A percentile compares a stretch with the other conserved stretches of the same genome.
phyloP scores from a whole-genome alignment of 192 early-diverging fungal genomes.

The Funneliformis mosseae region DNA sequence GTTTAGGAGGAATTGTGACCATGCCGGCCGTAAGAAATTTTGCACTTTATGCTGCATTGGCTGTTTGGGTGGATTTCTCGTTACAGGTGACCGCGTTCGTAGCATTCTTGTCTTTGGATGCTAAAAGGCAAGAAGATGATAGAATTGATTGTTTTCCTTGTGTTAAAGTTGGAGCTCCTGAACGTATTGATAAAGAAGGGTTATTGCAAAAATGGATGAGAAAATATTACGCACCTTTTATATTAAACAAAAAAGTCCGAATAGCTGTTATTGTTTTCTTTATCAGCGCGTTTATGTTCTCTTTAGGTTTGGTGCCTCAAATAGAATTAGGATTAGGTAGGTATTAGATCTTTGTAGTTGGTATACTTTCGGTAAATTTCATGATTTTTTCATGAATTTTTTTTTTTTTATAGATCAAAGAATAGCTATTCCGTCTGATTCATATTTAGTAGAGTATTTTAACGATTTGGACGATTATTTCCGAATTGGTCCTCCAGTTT shows the following conservation, averaged over 20 bases:
- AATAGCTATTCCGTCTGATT: constrained; percentile 62
- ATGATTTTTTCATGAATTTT: no score
- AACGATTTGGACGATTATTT: constrained; percentile 63
- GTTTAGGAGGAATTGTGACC: constrained; percentile 59
- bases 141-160: constrained; percentile 60
- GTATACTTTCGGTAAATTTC: no score
- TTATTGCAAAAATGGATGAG: constrained; percentile 46
- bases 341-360: no score
- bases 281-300: constrained; percentile 52
- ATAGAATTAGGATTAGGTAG: constrained; percentile 58
- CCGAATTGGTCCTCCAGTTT: constrained; percentile 64
- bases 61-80: constrained; percentile 65
- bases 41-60: constrained; percentile 66
- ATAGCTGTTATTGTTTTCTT: constrained; percentile 50
- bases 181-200: constrained; percentile 51
- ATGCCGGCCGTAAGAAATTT: constrained; percentile 74
- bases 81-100: constrained; percentile 67
- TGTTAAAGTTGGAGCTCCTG: constrained; percentile 48
- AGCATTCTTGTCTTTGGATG: constrained; percentile 60
- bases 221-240: constrained; percentile 58
- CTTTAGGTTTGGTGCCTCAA: constrained; percentile 49
- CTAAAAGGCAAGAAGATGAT: constrained; percentile 53
- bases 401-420: constrained; percentile 51
- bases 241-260: constrained; percentile 49
- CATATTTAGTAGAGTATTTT: constrained; percentile 66